Percentiles rank a stretch among this genome's conserved stretches.
These are phyloP conservation scores for Przewalskia tangutica DNA, from an alignment of 257 asterid genomes.

Conservation along the genomic window DNA sequence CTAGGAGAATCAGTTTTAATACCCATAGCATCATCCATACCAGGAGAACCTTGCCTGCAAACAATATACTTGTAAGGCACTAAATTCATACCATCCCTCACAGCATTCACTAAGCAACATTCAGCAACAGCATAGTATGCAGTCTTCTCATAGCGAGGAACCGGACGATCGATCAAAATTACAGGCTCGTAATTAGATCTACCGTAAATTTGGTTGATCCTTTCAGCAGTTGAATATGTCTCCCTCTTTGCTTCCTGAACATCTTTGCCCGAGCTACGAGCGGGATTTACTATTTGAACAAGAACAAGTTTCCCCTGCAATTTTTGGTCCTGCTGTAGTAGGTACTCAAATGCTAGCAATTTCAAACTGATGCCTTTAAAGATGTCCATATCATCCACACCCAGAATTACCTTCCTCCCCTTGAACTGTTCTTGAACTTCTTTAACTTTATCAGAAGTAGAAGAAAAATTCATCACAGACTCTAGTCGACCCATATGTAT, in stretches of 20 bases:
- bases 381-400: constrained; percentile 93
- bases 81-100: constrained; percentile 94
- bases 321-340: constrained; percentile 37
- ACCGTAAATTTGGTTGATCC: constrained; percentile 59
- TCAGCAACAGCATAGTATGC: constrained; percentile 88
- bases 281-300: constrained; percentile 89
- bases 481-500: constrained; percentile 82
- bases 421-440: constrained; percentile 55
- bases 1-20: constrained; percentile 33
- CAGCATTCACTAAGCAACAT: constrained; percentile 89
- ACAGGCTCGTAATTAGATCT: constrained; percentile 51
- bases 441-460: constrained; percentile 51
- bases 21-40: constrained; percentile 40
- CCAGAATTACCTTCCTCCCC: constrained; percentile 69
- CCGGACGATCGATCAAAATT: constrained; percentile 62
- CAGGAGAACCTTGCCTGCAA: constrained; percentile 74
- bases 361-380: constrained; percentile 85
- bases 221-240: constrained; percentile 49
- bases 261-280: constrained; percentile 84
- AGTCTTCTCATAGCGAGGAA: constrained; percentile 69
- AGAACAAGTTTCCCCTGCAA: constrained; percentile 52
- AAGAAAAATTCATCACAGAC: constrained; percentile 56
- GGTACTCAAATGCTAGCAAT: constrained; percentile 74
- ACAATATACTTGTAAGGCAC: constrained; percentile 81
- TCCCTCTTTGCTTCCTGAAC: constrained; percentile 79